Base-by-base conservation (phyloP, 2,329 filamentous ascomycete genomes). In the Trichocomaceae sp. region DNA sequence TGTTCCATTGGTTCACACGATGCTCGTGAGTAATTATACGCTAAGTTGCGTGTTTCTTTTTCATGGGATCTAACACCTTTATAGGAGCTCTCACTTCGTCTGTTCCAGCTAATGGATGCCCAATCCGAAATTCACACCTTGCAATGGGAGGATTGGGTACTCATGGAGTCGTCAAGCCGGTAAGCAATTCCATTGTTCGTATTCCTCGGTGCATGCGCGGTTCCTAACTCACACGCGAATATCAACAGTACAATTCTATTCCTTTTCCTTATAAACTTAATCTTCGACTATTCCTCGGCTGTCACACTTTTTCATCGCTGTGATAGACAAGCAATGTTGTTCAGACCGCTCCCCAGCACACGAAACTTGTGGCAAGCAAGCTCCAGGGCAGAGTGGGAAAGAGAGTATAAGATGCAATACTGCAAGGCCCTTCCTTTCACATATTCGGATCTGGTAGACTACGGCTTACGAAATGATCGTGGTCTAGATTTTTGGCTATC, bases 401-500 rank as follows among this genome's bases (percentile, higher is more conserved):
- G 35, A 33, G 51, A 53, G 19, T 53, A 53, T 17, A 22, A 41
- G 5, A 26, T 53, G 33, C 51, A 47, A n/a, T 29, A 22, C 39
- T 45, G 6, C n/a, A 29, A 44, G 10, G 33, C 20, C 17, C 47
- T 22, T 5, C 13, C 51, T 47, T 22, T 47, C 42, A 53, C 22
- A 12, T 53, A 53, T 47, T 33, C 51, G 9, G 31, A 53, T 45
- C 33, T 53, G 15, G 3, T 53, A 37, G 20, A 47, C 0, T 31
- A 53, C 13, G 29, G 39, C 39, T 22, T 20, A 22, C 31, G 29
- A n/a, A 53, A 39, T 19, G 35, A 47, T 19, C 44, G 33, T 12
- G 42, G 44, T 53, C 22, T 53, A n/a, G 44, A 53, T 23, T 42
- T 20, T 41, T 53, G 51, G 51, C 35, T 53, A 22, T 39, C 42